Evolutionary conservation across 106 monocot species (phyloP).

Genomic region (Platanthera guangdongensis): DNA sequence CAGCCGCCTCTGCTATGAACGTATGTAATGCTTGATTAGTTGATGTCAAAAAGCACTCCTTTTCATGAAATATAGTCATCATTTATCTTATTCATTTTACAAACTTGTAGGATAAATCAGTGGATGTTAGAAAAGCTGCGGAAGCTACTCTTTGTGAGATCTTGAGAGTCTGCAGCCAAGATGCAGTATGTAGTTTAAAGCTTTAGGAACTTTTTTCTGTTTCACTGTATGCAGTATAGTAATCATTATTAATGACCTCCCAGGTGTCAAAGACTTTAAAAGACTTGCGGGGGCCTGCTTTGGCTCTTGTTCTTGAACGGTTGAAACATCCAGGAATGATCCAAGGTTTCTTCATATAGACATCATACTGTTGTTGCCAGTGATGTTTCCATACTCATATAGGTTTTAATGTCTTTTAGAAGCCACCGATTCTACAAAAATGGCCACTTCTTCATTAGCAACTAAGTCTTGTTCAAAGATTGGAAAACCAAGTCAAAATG

Average conservation of each 20-base stretch:
- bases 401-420: slow-evolving; percentile 30
- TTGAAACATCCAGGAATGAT: slow-evolving; percentile 46
- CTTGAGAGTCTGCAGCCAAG: slow-evolving; percentile 67
- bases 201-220: not conserved
- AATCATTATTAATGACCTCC: not conserved
- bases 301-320: slow-evolving; percentile 68
- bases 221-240: not conserved
- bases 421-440: slow-evolving; percentile 37
- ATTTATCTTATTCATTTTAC: not conserved
- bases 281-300: slow-evolving; percentile 71
- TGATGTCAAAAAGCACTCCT: not conserved
- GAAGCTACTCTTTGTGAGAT: slow-evolving; percentile 72
- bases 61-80: not conserved
- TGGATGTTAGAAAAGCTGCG: slow-evolving; percentile 91
- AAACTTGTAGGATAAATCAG: slow-evolving; percentile 78
- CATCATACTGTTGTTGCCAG: not conserved
- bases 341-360: slow-evolving; percentile 31
- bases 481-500: slow-evolving; percentile 45
- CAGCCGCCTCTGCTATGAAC: slow-evolving; percentile 64
- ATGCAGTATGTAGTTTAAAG: slow-evolving; percentile 49
- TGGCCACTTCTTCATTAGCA: slow-evolving; percentile 24
- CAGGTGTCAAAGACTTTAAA: slow-evolving; percentile 76
- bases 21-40: slow-evolving; percentile 24
- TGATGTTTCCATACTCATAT: slow-evolving; percentile 5
- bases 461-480: slow-evolving; percentile 45